These are phyloP conservation scores for Trypethelium eluteriae DNA, from an alignment of 495 filamentous ascomycete species.

Conservation along the genomic window DNA sequence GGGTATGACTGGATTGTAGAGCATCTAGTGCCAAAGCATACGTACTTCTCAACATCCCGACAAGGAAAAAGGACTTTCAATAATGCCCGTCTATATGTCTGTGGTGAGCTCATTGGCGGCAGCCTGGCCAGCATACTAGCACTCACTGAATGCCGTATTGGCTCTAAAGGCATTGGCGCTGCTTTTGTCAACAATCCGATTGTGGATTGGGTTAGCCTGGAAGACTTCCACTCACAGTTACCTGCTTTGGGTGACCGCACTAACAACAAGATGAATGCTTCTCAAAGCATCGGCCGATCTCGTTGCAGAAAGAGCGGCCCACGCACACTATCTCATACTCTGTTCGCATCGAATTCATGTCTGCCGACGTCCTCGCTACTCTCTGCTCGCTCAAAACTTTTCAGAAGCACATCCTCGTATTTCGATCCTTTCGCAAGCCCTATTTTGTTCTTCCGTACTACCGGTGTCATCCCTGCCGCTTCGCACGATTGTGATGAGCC, in stretches of 20 bases:
- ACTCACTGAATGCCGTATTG: conserved; percentile 47
- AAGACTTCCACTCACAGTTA: conserved; percentile 7
- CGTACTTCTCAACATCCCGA: background rate
- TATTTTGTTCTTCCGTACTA: conserved; percentile 49
- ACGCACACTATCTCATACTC: background rate
- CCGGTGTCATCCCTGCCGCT: conserved; percentile 36
- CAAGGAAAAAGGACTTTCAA: conserved; percentile 14
- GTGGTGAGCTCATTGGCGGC: conserved; percentile 50
- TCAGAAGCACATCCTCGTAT: conserved; percentile 42
- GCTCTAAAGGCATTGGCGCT: conserved; percentile 31
- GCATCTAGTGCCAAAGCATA: conserved; percentile 27
- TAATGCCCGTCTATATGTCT: conserved; percentile 37
- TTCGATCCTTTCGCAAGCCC: conserved; percentile 57
- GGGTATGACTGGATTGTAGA: conserved; percentile 40
- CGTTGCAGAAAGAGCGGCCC: background rate
- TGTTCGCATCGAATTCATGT: conserved; percentile 13
- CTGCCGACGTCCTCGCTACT: conserved; percentile 35
- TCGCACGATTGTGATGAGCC: background rate
- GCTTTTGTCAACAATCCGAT: conserved; percentile 39
- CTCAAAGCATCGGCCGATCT: background rate
- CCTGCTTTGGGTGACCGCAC: background rate
- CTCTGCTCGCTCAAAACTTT: conserved; percentile 38
- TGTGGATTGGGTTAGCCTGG: conserved; percentile 37
- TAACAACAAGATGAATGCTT: background rate
- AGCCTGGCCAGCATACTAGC: conserved; percentile 52